Conservation (phyloP, 352 stramenopile genomes). For the Hyaloperonospora arabidopsidis region DNA sequence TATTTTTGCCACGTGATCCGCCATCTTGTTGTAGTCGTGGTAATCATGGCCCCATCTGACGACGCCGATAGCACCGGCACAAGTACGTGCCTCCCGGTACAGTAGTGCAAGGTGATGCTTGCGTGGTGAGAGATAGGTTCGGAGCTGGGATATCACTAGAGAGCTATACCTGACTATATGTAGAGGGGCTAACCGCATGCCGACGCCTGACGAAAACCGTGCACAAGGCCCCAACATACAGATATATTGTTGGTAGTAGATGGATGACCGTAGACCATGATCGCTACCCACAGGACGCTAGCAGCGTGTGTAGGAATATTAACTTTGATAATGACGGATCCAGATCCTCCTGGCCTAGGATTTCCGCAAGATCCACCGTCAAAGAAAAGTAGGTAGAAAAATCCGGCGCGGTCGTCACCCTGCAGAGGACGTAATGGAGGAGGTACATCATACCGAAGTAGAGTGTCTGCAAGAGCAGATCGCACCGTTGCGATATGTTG, state of each 20-base stretch:
- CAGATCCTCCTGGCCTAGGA: too few species aligned
- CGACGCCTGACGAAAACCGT: too few species aligned
- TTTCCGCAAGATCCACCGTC: too few species aligned
- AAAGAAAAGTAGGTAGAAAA: slow-evolving; percentile 6
- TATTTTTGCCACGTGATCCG: not conserved
- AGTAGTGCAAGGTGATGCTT: not conserved
- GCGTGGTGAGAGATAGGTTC: not conserved
- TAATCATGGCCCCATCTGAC: not conserved
- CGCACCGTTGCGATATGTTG: not conserved
- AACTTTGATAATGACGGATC: not conserved
- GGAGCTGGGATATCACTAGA: not conserved
- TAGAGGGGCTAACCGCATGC: too few species aligned
- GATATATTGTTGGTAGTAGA: not conserved
- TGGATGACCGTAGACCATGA: not conserved
- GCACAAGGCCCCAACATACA: not conserved
- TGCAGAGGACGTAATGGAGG: not conserved
- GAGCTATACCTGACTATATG: too few species aligned
- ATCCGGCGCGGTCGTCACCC: not conserved
- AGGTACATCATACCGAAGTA: not conserved
- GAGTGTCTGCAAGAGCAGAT: not conserved
- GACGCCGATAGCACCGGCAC: too few species aligned
- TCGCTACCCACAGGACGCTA: not conserved
- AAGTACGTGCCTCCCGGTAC: not conserved
- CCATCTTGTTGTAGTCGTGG: not conserved
- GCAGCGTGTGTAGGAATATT: not conserved